Percentiles rank a stretch among this genome's conserved stretches.
phyloP scores from a whole-genome alignment of 192 early-diverging fungal genomes.

The Coemansia sp. region DNA sequence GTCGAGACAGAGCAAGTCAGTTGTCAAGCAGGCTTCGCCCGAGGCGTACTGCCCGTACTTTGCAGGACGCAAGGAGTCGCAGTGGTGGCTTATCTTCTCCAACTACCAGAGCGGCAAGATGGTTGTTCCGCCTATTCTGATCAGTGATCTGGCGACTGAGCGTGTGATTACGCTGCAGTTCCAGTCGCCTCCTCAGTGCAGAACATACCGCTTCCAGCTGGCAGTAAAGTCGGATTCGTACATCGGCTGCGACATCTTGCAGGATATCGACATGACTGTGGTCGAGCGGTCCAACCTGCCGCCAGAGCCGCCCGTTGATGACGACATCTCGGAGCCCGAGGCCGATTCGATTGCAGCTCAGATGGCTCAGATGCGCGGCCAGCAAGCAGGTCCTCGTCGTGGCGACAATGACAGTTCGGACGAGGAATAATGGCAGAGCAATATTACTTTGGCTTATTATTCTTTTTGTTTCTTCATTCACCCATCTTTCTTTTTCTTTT shows the following conservation, averaged over 20 bases:
- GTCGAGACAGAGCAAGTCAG: constrained; percentile 17
- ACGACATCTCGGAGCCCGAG: constrained; percentile 95
- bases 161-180: constrained; percentile 82
- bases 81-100: constrained; percentile 92
- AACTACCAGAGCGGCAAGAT: constrained; percentile 81
- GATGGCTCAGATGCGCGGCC: constrained; percentile 86
- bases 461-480: neutral
- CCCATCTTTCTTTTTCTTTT: constrained; percentile 1
- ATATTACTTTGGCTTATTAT: neutral
- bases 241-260: constrained; percentile 76
- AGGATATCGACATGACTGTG: constrained; percentile 78
- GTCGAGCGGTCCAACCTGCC: constrained; percentile 71
- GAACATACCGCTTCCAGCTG: constrained; percentile 78
- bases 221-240: constrained; percentile 88
- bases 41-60: constrained; percentile 56
- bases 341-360: constrained; percentile 95
- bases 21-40: constrained; percentile 24
- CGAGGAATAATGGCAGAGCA: constrained; percentile 42
- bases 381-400: constrained; percentile 54
- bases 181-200: constrained; percentile 86
- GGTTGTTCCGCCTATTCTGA: constrained; percentile 74
- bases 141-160: constrained; percentile 69
- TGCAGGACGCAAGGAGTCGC: constrained; percentile 70
- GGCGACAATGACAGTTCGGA: constrained; percentile 53
- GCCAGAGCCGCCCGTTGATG: constrained; percentile 68